Evolutionary conservation across 176 grass and related monocot species (phyloP), one percentile per base, ranked within the genome.

Genomic region (Sorghum bicolor): DNA sequence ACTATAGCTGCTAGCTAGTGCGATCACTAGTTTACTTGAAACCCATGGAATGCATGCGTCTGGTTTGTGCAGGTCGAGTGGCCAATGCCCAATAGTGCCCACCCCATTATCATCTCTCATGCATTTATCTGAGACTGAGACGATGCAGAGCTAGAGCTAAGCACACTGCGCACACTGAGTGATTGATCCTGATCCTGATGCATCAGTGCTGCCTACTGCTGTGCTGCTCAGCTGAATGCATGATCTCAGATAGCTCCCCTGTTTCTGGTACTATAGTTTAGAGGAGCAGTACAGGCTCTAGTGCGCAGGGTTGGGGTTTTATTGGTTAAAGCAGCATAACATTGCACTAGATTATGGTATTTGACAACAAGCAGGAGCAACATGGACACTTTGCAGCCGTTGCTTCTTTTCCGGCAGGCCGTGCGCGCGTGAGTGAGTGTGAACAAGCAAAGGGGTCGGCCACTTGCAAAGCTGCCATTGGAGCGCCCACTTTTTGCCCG

Each of bases 401-500:
- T 32, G 81, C 81, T 36, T 64, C 78, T 77, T 87, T 82, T 70
- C 64, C 86, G 79, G 74, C 86, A 72, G 67, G 60, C 22, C 14
- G 68, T 28, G 2, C 1, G 2, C 6, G 13, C 13, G 44, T 47
- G 50, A 0, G 17, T 19, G 47, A 2, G 13, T 5, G 47, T 57
- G 80, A 52, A 82, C 67, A 30, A 29, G 11, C 31, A 64, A 55
- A n/a, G 73, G 22, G 80, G 80, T 78, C 67, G 80, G 66, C 65
- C 74, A 83, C 74, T 52, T 16, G 74, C 79, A 71, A 82, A 77
- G 64, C 29, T 28, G 64, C 72, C 38, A 83, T 52, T 82, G 52
- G 64, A 62, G 39, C 11, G 1, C 13, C 4, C 69, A 38, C 85
- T 76, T 87, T 82, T 37, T 14, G 62, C 78, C 78, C 26, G 57